phyloP scores from a whole-genome alignment of 1,139 yeast species.

The Lodderomyces theae region DNA sequence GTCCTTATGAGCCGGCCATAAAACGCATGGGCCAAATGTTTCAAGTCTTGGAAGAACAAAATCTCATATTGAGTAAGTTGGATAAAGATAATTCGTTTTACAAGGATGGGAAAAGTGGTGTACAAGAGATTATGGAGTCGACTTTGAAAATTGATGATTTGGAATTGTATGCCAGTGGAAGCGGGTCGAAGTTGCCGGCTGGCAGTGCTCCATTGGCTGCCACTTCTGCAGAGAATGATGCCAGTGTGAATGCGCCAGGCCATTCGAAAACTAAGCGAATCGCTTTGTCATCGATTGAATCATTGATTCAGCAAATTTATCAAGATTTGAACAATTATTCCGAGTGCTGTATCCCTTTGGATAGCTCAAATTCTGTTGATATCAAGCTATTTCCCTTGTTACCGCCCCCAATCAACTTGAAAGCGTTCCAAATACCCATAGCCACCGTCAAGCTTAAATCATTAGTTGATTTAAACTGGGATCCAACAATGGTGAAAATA shows the following conservation, averaged over 20 bases:
- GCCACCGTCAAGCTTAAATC: constrained; percentile 70
- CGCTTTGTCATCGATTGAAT: constrained; percentile 63
- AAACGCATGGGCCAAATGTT: constrained; percentile 86
- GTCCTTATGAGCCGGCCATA: constrained; percentile 84
- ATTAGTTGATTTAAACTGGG: constrained; percentile 90
- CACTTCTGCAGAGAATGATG: constrained; percentile 5
- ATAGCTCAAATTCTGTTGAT: constrained; percentile 85
- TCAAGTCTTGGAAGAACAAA: constrained; percentile 86
- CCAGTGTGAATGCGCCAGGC: constrained; percentile 33
- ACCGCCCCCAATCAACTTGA: constrained; percentile 77
- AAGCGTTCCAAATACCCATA: constrained; percentile 82
- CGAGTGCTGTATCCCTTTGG: constrained; percentile 92
- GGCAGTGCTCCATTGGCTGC: background rate
- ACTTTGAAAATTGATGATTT: constrained; percentile 8
- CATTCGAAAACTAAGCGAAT: constrained; percentile 41
- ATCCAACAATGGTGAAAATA: constrained; percentile 89
- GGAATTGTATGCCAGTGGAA: constrained; percentile 5
- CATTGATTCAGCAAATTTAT: constrained; percentile 80
- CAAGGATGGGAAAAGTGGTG: constrained; percentile 17
- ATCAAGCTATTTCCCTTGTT: constrained; percentile 85
- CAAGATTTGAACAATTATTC: constrained; percentile 94
- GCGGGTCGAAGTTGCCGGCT: too few species aligned
- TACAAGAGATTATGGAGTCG: constrained; percentile 3
- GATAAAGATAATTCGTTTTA: constrained; percentile 38
- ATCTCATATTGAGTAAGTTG: constrained; percentile 63